Evolutionary conservation across 495 filamentous ascomycete genomes (phyloP).

Genomic region (Aspergillus diversus): DNA sequence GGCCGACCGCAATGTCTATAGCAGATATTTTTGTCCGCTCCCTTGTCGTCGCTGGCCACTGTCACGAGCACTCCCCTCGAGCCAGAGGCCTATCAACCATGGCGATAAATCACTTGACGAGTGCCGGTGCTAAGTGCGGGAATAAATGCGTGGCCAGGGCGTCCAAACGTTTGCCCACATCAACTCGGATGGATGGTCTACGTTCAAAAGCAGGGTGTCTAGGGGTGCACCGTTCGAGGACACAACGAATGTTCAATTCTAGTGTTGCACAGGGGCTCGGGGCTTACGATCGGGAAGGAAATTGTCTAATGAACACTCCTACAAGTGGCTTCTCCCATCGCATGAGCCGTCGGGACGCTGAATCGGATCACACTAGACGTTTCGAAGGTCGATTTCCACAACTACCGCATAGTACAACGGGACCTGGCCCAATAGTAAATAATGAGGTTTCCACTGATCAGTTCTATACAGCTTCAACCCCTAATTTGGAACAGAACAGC

Average conservation of each 20-base stretch:
- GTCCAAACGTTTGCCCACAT: slow-evolving; percentile 22
- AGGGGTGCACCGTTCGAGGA: slow-evolving; percentile 27
- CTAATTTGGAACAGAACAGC: not conserved
- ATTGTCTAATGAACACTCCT: slow-evolving; percentile 4
- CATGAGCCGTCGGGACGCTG: slow-evolving; percentile 7
- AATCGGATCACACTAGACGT: not conserved
- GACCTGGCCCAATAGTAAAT: not conserved
- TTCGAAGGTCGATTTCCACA: not conserved
- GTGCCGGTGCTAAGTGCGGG: slow-evolving; percentile 23
- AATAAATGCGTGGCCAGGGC: slow-evolving; percentile 18
- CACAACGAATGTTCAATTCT: slow-evolving; percentile 39
- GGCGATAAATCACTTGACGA: slow-evolving; percentile 20
- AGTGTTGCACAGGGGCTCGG: slow-evolving; percentile 30
- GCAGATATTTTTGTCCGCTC: slow-evolving; percentile 65
- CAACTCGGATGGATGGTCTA: slow-evolving; percentile 28
- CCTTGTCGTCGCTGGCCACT: slow-evolving; percentile 65
- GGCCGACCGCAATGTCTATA: slow-evolving; percentile 46
- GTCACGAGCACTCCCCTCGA: slow-evolving; percentile 56
- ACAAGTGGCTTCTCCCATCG: not conserved
- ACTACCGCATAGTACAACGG: not conserved
- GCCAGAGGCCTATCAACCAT: slow-evolving; percentile 37
- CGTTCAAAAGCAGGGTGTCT: slow-evolving; percentile 18
- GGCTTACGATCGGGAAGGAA: slow-evolving; percentile 20
- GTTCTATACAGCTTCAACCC: not conserved
- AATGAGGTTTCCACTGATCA: not conserved